Conservation (phyloP, 805 yeast species). For the Sugiyamaella marilandica region DNA sequence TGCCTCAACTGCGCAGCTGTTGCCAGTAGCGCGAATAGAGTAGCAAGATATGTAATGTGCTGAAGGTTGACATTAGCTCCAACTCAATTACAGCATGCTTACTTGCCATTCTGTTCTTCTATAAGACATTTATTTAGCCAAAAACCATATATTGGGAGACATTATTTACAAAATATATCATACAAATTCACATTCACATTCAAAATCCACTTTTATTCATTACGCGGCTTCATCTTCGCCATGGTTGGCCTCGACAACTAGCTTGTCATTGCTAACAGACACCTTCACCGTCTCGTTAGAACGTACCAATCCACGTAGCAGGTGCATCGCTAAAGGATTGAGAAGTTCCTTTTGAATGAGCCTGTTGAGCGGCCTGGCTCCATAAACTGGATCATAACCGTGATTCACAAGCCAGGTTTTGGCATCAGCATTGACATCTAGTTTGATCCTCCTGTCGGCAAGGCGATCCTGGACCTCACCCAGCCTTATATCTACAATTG, state of each 20-base stretch:
- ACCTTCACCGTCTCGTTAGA: constrained; percentile 53
- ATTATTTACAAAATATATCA: neutral
- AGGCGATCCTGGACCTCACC: constrained; percentile 76
- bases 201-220: neutral
- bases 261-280: constrained; percentile 41
- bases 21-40: no score
- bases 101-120: no score
- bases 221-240: constrained; percentile 1
- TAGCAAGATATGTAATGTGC: no score
- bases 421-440: constrained; percentile 55
- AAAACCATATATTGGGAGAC: neutral
- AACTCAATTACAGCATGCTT: no score
- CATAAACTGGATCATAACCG: constrained; percentile 89
- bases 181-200: neutral
- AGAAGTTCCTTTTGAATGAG: constrained; percentile 76
- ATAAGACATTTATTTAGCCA: neutral
- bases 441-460: constrained; percentile 65
- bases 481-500: constrained; percentile 81
- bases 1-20: no score
- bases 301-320: constrained; percentile 75
- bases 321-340: constrained; percentile 77
- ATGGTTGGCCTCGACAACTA: constrained; percentile 47
- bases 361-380: constrained; percentile 95
- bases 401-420: constrained; percentile 73
- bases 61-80: no score